These are phyloP conservation scores for Boletus pseudopeckii DNA, from an alignment of 768 basidiomycete genomes.

Conservation along the genomic window DNA sequence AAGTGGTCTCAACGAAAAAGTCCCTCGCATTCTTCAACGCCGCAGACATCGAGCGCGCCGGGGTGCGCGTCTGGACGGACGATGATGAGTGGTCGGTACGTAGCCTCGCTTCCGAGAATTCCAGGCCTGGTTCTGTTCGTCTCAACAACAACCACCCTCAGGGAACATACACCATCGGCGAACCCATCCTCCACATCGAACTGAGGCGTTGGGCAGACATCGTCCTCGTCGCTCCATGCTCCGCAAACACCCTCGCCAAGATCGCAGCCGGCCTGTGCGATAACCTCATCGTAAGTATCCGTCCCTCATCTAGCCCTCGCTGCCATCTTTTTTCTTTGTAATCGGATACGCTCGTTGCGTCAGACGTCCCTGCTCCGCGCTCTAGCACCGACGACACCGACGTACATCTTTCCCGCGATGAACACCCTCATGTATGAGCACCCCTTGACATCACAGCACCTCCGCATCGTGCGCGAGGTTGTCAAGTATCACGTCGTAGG, in stretches of 20 bases:
- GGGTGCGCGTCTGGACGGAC: constrained; percentile 80
- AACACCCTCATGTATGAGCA: constrained; percentile 98
- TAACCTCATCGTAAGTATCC: constrained; percentile 65
- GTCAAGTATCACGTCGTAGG: constrained; percentile 80
- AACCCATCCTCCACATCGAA: constrained; percentile 96
- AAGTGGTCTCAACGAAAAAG: constrained; percentile 78
- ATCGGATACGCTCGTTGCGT: background rate
- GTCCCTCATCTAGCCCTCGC: too few relatives aligned
- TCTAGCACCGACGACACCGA: constrained; percentile 77
- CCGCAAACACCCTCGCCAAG: constrained; percentile 95
- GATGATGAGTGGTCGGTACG: constrained; percentile 91
- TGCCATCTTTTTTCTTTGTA: background rate
- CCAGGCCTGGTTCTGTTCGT: background rate
- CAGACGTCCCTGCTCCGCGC: constrained; percentile 84
- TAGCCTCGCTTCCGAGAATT: too few relatives aligned
- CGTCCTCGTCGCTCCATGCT: constrained; percentile 92
- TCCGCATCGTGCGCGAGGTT: constrained; percentile 69
- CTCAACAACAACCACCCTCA: constrained; percentile 26
- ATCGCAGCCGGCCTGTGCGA: constrained; percentile 87
- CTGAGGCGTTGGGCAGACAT: constrained; percentile 92
- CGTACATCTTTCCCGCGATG: constrained; percentile 95
- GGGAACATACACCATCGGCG: constrained; percentile 74
- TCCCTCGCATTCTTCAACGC: constrained; percentile 75
- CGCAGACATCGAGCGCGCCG: constrained; percentile 45
- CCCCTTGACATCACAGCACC: constrained; percentile 82